These are phyloP conservation scores for Cymbopogon flexuosus DNA, from an alignment of 202 grass and related monocot genomes.

Conservation along the genomic window DNA sequence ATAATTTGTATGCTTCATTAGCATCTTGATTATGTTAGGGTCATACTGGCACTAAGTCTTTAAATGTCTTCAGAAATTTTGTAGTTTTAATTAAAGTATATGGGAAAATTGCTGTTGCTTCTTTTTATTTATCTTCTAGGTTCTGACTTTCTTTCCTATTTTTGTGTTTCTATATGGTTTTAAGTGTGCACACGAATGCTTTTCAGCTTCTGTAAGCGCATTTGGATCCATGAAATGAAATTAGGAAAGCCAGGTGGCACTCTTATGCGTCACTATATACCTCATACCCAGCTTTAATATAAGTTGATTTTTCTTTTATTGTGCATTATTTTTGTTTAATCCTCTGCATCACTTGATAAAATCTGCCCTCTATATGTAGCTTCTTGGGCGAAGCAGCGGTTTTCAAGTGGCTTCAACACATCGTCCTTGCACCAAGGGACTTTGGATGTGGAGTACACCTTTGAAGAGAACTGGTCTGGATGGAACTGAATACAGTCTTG, in stretches of 20 bases:
- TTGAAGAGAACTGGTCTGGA: slow-evolving; percentile 85
- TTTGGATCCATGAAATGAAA: background rate
- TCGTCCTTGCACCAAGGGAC: slow-evolving; percentile 91
- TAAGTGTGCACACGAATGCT: background rate
- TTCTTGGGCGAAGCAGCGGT: slow-evolving; percentile 78
- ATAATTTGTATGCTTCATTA: background rate
- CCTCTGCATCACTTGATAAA: slow-evolving; percentile 6
- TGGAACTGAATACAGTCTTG: slow-evolving; percentile 86
- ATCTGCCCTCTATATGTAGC: slow-evolving; percentile 35
- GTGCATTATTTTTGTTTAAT: background rate
- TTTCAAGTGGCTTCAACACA: slow-evolving; percentile 97
- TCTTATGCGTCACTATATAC: background rate
- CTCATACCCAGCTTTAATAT: background rate
- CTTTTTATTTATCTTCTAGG: too few relatives aligned
- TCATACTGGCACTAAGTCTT: background rate
- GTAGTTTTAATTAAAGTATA: background rate
- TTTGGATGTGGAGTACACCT: slow-evolving; percentile 96
- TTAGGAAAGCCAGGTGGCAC: background rate
- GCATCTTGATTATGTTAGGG: background rate
- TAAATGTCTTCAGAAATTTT: background rate
- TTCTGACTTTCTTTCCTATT: background rate
- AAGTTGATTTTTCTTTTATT: background rate
- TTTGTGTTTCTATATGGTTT: background rate
- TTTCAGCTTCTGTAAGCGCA: background rate
- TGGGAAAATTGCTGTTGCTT: background rate